phyloP scores from a whole-genome alignment of 2,329 filamentous ascomycete species.

The Aspergillus carbonarius region DNA sequence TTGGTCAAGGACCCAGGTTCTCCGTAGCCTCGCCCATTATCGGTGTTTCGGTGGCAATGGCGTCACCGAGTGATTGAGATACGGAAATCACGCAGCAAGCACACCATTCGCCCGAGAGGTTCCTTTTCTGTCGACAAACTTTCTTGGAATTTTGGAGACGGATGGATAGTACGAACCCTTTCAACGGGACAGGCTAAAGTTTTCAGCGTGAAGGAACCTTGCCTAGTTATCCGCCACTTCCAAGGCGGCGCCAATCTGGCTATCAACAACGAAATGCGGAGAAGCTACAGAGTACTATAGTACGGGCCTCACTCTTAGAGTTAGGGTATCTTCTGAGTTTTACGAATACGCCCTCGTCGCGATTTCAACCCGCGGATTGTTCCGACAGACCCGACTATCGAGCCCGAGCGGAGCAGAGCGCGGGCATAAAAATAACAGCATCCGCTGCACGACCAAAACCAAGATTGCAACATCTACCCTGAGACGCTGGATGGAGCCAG shows the following conservation, averaged over 20 bases:
- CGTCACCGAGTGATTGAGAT: neutral
- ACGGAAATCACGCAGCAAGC: neutral
- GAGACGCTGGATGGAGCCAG: neutral
- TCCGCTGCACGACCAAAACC: neutral
- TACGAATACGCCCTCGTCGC: neutral
- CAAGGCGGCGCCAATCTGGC: neutral
- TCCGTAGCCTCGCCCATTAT: neutral
- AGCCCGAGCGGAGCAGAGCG: neutral
- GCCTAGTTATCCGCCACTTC: neutral
- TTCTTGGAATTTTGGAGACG: no score
- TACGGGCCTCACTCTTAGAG: neutral
- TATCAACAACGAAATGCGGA: neutral
- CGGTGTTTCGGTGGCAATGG: neutral
- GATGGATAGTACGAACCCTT: conserved; percentile 7
- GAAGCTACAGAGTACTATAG: neutral
- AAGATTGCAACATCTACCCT: neutral
- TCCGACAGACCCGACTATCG: neutral
- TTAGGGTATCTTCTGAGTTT: neutral
- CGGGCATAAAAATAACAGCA: neutral
- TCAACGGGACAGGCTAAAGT: conserved; percentile 2
- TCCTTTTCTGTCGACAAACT: neutral
- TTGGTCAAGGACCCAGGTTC: conserved; percentile 14
- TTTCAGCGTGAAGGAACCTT: neutral
- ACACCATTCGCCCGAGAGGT: neutral
- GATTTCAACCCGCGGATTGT: neutral